Base-by-base conservation (phyloP, 805 yeast species). In the Cyberlindnera lachancei region DNA sequence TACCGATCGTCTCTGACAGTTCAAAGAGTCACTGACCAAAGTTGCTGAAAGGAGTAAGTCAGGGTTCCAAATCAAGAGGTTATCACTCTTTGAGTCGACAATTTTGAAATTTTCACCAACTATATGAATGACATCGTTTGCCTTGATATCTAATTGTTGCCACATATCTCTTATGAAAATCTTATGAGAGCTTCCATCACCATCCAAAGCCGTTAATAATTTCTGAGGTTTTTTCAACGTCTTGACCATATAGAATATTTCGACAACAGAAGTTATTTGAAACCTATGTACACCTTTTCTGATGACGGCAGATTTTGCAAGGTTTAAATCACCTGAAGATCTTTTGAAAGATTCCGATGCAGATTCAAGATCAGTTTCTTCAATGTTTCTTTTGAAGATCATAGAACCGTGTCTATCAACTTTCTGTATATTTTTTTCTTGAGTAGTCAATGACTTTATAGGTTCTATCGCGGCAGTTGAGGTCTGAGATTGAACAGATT, bases 11-110 rank as follows among this genome's bases (percentile, higher is more conserved):
- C 98, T 61, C 19, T 74, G 63, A 50, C 98, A 92, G 14, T 62
- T 66, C 19, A 85, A 59, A 2, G 90, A 79, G 25, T 81, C 81
- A 1, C 96, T 79, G 1, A 87, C 71, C 4, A 79, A 61, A 0
- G 97, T 92, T 3, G 95, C 87, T 0, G 96, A 73, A 0, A 90
- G 58, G 10, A 92, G 57, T 4, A 73, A 58, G 51, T 92, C 97
- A 0, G 98, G 98, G 42, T 82, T 73, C 69, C 92, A 70, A 15
- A 90, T 68, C 18, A 88, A 55, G n/a, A 87, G 52, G 43, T 80
- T 75, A 19, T 68, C 68, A 21, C 66, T 57, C 36, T 69, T 68
- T 28, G 66, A 63, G 42, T 79, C 83, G 7, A 79, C 67, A 3
- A 76, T 45, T 17, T 42, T 41, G 22, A 31, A 30, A 15, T 48